Conservation (phyloP, 192 early-diverging fungal genomes). For the Podila epicladia region DNA sequence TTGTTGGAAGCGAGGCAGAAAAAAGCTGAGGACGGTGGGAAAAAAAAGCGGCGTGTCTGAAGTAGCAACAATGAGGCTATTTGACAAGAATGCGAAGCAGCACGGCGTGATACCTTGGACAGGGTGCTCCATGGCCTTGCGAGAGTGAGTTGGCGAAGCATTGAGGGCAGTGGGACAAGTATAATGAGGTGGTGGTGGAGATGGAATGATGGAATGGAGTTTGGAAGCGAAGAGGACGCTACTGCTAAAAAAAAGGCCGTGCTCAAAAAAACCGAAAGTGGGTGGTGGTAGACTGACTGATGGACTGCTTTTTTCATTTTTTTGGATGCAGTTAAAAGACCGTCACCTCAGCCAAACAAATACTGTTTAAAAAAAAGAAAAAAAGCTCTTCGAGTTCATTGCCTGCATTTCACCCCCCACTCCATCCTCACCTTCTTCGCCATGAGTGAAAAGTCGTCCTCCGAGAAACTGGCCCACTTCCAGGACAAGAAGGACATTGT, state of each 20-base stretch:
- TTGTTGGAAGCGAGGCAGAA: too few species aligned
- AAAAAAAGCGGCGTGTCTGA: neutral
- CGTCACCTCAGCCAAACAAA: neutral
- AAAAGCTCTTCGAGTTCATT: neutral
- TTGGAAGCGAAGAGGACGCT: neutral
- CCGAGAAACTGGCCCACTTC: slow-evolving; percentile 23
- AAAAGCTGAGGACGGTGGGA: too few species aligned
- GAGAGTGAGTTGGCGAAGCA: slow-evolving; percentile 27
- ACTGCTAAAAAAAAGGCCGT: too few species aligned
- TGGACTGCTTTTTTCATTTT: neutral
- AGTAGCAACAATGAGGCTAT: neutral
- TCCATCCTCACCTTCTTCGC: neutral
- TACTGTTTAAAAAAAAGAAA: too few species aligned
- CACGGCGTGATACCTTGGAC: slow-evolving; percentile 10
- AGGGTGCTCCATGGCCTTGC: slow-evolving; percentile 31
- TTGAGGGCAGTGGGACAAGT: slow-evolving; percentile 6
- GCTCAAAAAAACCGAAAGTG: too few species aligned
- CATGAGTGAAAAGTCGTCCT: neutral
- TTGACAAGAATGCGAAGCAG: neutral
- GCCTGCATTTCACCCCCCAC: neutral
- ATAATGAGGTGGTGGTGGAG: neutral
- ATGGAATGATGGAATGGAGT: slow-evolving; percentile 4
- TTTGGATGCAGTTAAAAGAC: neutral
- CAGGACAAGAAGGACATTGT: slow-evolving; percentile 48
- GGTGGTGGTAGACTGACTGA: neutral